Conservation (phyloP, 768 basidiomycete species). For the Clavulina sp. region DNA sequence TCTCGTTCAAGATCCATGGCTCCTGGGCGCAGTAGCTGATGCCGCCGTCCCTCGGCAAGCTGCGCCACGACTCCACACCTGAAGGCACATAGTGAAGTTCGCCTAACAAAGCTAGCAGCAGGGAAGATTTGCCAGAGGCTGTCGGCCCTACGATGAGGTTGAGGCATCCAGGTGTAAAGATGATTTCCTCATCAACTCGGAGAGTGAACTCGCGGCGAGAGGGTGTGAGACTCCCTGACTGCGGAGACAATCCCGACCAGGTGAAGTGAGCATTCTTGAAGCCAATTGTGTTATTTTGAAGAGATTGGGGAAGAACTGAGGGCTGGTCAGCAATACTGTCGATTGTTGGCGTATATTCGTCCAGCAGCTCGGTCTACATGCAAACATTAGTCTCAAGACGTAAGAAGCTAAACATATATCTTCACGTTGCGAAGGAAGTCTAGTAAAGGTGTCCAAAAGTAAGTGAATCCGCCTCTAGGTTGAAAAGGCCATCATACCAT, state of each 20-base stretch:
- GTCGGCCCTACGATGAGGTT: conserved; percentile 22
- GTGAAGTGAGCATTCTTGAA: conserved; percentile 26
- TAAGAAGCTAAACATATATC: too few species aligned
- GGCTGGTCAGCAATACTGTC: too few species aligned
- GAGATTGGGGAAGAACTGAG: too few species aligned
- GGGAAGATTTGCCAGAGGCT: conserved; percentile 13
- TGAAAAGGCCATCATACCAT: too few species aligned
- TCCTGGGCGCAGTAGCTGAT: conserved; percentile 72
- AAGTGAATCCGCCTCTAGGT: too few species aligned
- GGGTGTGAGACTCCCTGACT: conserved; percentile 25
- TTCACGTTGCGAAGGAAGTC: too few species aligned
- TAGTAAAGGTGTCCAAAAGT: too few species aligned
- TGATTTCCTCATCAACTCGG: conserved; percentile 17
- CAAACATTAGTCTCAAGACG: too few species aligned
- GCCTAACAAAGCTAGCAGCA: conserved; percentile 20
- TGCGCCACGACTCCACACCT: conserved; percentile 38
- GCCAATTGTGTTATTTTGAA: too few species aligned
- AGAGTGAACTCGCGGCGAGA: conserved; percentile 25
- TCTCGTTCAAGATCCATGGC: conserved; percentile 71
- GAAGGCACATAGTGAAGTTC: conserved; percentile 22
- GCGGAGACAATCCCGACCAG: conserved; percentile 39
- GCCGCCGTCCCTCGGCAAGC: conserved; percentile 47
- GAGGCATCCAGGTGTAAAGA: conserved; percentile 20
- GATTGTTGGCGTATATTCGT: too few species aligned
- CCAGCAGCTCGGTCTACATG: too few species aligned